Base-by-base conservation (phyloP, 176 grass and related monocot genomes). In the Avena insularis region DNA sequence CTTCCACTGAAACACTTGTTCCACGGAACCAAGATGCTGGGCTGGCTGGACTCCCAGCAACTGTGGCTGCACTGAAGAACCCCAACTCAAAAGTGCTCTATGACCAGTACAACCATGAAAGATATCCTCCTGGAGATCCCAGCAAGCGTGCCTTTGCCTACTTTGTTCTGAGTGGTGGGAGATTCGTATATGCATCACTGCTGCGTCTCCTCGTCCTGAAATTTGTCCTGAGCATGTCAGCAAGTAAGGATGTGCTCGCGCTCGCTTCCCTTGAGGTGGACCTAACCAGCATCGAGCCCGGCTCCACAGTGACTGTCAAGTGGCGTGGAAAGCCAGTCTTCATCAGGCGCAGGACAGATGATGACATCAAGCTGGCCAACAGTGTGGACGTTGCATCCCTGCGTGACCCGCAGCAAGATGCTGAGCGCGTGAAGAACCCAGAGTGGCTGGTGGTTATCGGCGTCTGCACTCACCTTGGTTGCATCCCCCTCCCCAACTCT, bases 321-420 rank as follows among this genome's bases (percentile, higher is more conserved):
- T 97, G 95, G 95, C 95, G 95, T 80, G 92, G 95, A 17, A 97
- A 97, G 73, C 95, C 95, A 6, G 95, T 97, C 64, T 97, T 97
- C 25, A 97, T 97, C 84, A 82, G 95, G 69, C 86, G 92, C 15
- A 88, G 95, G 14, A 97, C 95, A 13, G 95, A 94, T 21, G 92
- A 94, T 0, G 95, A 97, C 71, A 92, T 94, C 83, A 94, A 94
- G 81, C 86, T 97, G 25, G 95, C 92, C 65, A 97, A 97, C 88
- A 97, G 86, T 1, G 92, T 97, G 77, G 88, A 97, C 2, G 71
- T 94, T 53, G 90, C 55, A 17, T 94, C 95, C 70, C 86, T 97
- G 53, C 92, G 95, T 17, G 57, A 97, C n/a, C 95, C 95, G 2
- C 64, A 97, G 85, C 80, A 92, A 89, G 95, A 97, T 0, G 81